Evolutionary conservation across 768 basidiomycete genomes (phyloP).

Genomic region (Ramaria rubella): DNA sequence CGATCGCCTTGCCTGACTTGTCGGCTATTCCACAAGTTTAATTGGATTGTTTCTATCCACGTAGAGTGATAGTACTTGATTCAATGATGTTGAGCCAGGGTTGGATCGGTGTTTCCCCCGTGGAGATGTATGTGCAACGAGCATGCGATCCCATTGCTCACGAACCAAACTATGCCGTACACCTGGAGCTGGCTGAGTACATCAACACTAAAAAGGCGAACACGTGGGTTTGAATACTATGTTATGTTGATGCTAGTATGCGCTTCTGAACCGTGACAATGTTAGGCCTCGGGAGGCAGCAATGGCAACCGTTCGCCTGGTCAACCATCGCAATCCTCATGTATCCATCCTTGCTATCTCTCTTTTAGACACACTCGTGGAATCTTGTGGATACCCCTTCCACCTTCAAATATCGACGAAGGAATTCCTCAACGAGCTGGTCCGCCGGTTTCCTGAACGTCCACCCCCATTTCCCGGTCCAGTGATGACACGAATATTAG

Average conservation of each 20-base stretch:
- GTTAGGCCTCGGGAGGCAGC: slow-evolving; percentile 85
- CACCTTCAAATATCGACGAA: slow-evolving; percentile 97
- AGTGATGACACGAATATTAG: slow-evolving; percentile 91
- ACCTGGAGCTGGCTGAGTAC: slow-evolving; percentile 90
- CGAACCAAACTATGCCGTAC: slow-evolving; percentile 87
- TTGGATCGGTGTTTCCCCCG: slow-evolving; percentile 35
- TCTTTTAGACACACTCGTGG: slow-evolving; percentile 86
- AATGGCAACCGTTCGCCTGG: slow-evolving; percentile 73
- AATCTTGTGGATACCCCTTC: slow-evolving; percentile 94
- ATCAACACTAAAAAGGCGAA: slow-evolving; percentile 96
- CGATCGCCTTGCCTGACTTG: too few species aligned
- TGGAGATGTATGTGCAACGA: slow-evolving; percentile 68
- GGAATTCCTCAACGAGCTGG: slow-evolving; percentile 97
- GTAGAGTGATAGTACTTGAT: not conserved
- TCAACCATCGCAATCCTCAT: slow-evolving; percentile 92
- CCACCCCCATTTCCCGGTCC: slow-evolving; percentile 93
- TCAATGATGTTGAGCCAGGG: not conserved
- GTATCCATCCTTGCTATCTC: slow-evolving; percentile 80
- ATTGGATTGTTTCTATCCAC: too few species aligned
- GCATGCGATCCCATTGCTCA: slow-evolving; percentile 82
- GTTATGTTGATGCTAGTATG: not conserved
- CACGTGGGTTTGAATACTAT: slow-evolving; percentile 48
- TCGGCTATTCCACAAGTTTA: too few species aligned
- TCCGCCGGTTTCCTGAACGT: slow-evolving; percentile 94
- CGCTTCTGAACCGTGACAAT: not conserved